Percentiles rank a stretch among this genome's conserved stretches.
Conservation (phyloP, 306 rosid species). For the Dryas octopetala region DNA sequence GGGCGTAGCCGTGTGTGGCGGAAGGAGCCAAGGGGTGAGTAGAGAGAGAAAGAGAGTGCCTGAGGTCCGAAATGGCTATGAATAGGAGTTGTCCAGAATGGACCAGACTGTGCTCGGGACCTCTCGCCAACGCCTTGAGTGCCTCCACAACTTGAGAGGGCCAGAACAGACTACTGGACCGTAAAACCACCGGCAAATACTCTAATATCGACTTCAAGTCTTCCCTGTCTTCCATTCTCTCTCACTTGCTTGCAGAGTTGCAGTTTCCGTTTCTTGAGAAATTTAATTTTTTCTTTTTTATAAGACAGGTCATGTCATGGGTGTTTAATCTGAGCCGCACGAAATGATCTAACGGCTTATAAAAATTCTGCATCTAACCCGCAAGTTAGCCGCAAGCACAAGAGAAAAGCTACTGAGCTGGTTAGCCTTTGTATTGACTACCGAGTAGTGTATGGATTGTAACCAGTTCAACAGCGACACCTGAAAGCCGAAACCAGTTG, state of each 20-base stretch:
- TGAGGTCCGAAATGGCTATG: slow-evolving; percentile 54
- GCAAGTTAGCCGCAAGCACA: neutral
- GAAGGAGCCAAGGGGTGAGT: slow-evolving; percentile 42
- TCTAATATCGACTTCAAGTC: slow-evolving; percentile 69
- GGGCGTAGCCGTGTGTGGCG: slow-evolving; percentile 50
- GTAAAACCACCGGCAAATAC: slow-evolving; percentile 52
- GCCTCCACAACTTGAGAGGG: slow-evolving; percentile 62
- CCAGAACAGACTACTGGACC: slow-evolving; percentile 65
- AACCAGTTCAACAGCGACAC: too few relatives aligned
- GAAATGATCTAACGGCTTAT: neutral
- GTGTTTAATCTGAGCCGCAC: neutral
- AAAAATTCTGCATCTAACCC: neutral
- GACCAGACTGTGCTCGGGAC: slow-evolving; percentile 54
- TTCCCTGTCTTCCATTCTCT: slow-evolving; percentile 58
- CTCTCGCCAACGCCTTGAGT: slow-evolving; percentile 49
- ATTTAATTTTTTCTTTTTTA: too few relatives aligned
- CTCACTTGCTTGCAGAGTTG: neutral
- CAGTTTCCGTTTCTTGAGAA: neutral
- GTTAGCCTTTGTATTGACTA: too few relatives aligned
- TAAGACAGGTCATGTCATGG: neutral
- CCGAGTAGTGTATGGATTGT: too few relatives aligned
- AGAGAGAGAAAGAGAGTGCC: slow-evolving; percentile 55
- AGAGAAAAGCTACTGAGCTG: too few relatives aligned
- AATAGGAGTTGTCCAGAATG: slow-evolving; percentile 52
- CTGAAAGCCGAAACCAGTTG: too few relatives aligned